These are phyloP conservation scores for Protomyces lactucae-debilis DNA, from an alignment of 1,139 yeast species.

Conservation along the genomic window DNA sequence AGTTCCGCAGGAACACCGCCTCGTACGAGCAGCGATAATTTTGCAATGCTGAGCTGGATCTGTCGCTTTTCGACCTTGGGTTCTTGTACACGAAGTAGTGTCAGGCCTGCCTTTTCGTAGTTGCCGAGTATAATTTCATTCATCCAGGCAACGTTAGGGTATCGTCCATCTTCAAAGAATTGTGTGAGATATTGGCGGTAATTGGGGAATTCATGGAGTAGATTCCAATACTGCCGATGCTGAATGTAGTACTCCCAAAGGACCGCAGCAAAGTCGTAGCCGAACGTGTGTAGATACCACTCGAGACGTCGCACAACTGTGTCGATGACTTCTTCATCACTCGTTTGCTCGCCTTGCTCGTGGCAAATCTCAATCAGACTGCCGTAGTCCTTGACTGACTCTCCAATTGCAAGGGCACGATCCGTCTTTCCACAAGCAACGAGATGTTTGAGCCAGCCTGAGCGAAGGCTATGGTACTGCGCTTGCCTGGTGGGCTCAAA, in stretches of 20 bases:
- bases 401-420: constrained; percentile 63
- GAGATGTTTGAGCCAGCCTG: constrained; percentile 54
- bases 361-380: constrained; percentile 55
- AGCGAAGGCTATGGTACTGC: constrained; percentile 37
- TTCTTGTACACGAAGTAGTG: constrained; percentile 45
- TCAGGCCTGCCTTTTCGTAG: constrained; percentile 49
- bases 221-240: constrained; percentile 50
- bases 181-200: constrained; percentile 49
- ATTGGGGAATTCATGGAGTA: constrained; percentile 56
- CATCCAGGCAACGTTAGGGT: constrained; percentile 69
- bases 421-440: constrained; percentile 47
- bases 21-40: constrained; percentile 46
- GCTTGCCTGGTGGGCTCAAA: constrained; percentile 9
- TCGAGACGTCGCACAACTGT: constrained; percentile 44
- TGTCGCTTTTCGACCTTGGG: constrained; percentile 50
- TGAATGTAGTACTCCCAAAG: constrained; percentile 59
- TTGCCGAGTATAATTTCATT: constrained; percentile 53
- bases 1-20: constrained; percentile 20
- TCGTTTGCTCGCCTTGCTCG: constrained; percentile 28
- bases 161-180: constrained; percentile 51
- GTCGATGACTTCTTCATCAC: constrained; percentile 36
- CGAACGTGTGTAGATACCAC: constrained; percentile 57
- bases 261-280: constrained; percentile 62
- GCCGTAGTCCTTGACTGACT: constrained; percentile 59
- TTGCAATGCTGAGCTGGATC: constrained; percentile 66